Evolutionary conservation across 1,284 basidiomycete genomes (phyloP).

Genomic region (Irpex sp.): DNA sequence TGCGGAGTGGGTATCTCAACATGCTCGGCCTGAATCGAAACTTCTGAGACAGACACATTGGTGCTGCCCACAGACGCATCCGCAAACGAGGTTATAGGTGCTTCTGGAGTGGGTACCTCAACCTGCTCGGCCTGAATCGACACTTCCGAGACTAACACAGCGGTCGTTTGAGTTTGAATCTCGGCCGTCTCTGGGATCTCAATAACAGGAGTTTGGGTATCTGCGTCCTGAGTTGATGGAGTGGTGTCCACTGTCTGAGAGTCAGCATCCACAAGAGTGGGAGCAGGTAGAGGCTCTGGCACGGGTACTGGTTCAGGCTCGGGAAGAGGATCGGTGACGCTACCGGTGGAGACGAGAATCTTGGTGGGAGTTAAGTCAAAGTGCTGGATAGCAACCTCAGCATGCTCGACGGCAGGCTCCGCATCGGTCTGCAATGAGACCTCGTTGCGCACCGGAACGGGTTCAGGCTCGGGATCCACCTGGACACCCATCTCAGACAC

Average conservation of each 20-base stretch:
- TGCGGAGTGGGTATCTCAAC: background rate
- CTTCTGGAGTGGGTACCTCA: conserved; percentile 1
- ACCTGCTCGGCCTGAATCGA: conserved; percentile 10
- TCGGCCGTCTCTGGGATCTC: conserved; percentile 4
- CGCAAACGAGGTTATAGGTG: conserved; percentile 10
- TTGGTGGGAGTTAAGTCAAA: conserved; percentile 24
- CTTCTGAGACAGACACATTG: conserved; percentile 1
- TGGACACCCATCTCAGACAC: conserved; percentile 40
- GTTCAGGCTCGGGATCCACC: conserved; percentile 40
- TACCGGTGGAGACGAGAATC: conserved; percentile 31
- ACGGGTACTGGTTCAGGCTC: conserved; percentile 22
- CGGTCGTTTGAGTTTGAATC: conserved; percentile 17
- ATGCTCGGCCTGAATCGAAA: conserved; percentile 11
- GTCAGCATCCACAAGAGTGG: conserved; percentile 21
- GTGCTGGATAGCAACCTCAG: conserved; percentile 43
- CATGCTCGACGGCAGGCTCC: conserved; percentile 19
- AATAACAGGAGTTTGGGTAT: conserved; percentile 27
- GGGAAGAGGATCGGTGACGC: conserved; percentile 21
- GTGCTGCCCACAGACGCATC: conserved; percentile 28
- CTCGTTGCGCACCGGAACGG: conserved; percentile 34
- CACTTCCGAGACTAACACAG: conserved; percentile 3
- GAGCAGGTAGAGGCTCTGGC: conserved; percentile 15
- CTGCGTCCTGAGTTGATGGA: conserved; percentile 24
- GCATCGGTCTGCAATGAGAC: conserved; percentile 49
- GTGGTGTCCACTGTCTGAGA: conserved; percentile 25